Base-by-base conservation (phyloP, 352 stramenopile genomes). In the Aphanomyces stellatus region DNA sequence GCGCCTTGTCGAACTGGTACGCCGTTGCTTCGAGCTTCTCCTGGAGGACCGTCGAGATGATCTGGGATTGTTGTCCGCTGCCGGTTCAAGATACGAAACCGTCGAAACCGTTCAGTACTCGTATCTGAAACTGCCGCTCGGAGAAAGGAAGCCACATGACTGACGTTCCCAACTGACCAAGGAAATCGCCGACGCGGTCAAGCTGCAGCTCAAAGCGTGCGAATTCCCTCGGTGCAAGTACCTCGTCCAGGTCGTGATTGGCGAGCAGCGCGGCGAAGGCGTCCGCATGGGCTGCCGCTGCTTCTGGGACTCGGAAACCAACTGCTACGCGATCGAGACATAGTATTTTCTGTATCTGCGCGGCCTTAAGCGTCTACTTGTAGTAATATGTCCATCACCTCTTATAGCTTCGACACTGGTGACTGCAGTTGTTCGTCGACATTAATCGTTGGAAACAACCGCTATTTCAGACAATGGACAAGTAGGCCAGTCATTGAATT, bases 221-320 rank as follows among this genome's bases (percentile, higher is more conserved):
- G 89, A 94, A 60, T 89, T 90, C 59, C 62, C 81, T 51, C 77
- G 88, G 13, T 96, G 88, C 76, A 96, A 96, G 69, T 96, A 95
- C 70, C 78, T 95, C 31, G 88, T 96, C 17, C 87, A 96, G 49
- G 84, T 96, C 41, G 87, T 96, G 24, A 93, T 96, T 57, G 88
- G 88, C 17, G 88, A 96, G 62, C 87, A 96, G 53, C 78, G 87
- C 2, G 88, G 88, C 11, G 86, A 96, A 72, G 88, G 88, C 40
- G 86, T 96, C 25, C 75, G 82, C 17, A 96, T 96, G 87, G 87
- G 87, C 7, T 94, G 83, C 69, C 87, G 88, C 24, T 95, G 86
- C 72, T 96, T 95, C 53, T 96, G 87, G 87, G 88, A 96, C 65
- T 65, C 84, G 2, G 85, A 94, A 62, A 96, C 88, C 3, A 87